Evolutionary conservation across 768 basidiomycete genomes (phyloP).

Genomic region (Mycena venus): DNA sequence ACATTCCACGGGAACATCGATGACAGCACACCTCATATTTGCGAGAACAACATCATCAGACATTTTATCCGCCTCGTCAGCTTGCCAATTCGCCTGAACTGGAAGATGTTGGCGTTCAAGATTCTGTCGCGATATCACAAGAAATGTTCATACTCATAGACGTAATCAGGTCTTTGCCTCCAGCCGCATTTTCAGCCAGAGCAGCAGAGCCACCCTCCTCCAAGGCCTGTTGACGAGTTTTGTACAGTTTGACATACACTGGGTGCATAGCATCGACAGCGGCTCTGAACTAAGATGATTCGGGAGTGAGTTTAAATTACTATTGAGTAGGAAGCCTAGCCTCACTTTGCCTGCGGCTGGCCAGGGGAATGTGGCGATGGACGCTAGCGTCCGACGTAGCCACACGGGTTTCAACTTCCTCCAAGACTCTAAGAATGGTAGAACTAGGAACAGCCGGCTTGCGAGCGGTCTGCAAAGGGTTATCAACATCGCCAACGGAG

Average conservation of each 20-base stretch:
- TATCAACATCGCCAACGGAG: not conserved
- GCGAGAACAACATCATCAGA: slow-evolving; percentile 44
- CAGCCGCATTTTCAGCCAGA: slow-evolving; percentile 33
- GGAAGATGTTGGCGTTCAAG: not conserved
- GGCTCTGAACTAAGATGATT: slow-evolving; percentile 35
- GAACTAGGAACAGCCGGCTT: slow-evolving; percentile 38
- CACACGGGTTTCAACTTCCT: slow-evolving; percentile 40
- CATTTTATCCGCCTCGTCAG: slow-evolving; percentile 42
- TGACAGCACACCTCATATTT: slow-evolving; percentile 47
- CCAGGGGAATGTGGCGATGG: slow-evolving; percentile 38
- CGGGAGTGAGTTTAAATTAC: not conserved
- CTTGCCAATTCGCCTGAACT: slow-evolving; percentile 49
- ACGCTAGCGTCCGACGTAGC: slow-evolving; percentile 36
- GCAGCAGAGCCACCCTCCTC: slow-evolving; percentile 36
- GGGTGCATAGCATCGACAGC: slow-evolving; percentile 41
- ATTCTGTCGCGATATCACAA: not conserved
- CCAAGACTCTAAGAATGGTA: slow-evolving; percentile 42
- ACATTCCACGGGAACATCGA: too few species aligned
- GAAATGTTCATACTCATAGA: slow-evolving; percentile 34
- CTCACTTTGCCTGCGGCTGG: slow-evolving; percentile 37
- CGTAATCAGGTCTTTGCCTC: slow-evolving; percentile 41
- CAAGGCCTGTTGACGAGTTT: slow-evolving; percentile 30
- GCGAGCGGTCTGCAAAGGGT: slow-evolving; percentile 34
- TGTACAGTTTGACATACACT: slow-evolving; percentile 33
- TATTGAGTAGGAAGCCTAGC: not conserved